A percentile compares a stretch with the other conserved stretches of the same genome.
Conservation (phyloP, 2,329 filamentous ascomycete species). For the Colletotrichum noveboracense region DNA sequence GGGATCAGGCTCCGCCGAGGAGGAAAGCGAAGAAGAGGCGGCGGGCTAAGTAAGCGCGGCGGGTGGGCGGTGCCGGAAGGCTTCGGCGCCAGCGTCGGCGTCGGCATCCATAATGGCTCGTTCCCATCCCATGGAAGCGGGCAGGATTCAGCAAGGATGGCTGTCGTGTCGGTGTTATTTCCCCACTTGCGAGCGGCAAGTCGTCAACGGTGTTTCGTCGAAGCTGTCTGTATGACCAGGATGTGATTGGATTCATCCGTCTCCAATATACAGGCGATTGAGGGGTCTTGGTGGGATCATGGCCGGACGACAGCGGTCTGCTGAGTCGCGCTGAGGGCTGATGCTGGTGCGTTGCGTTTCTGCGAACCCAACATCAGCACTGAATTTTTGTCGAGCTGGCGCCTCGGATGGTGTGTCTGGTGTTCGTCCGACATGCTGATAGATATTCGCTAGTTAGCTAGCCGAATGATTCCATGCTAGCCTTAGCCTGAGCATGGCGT, state of each 20-base stretch:
- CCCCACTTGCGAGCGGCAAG: not conserved
- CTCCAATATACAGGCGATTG: not conserved
- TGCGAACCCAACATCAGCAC: not conserved
- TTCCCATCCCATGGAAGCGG: not conserved
- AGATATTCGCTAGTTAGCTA: not conserved
- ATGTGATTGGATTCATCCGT: not conserved
- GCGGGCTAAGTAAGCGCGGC: not conserved
- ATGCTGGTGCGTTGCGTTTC: not conserved
- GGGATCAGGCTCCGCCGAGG: not conserved
- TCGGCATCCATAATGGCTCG: not conserved
- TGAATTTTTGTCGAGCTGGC: not conserved
- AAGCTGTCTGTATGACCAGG: not conserved
- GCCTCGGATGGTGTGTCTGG: not conserved
- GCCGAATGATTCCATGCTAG: not conserved
- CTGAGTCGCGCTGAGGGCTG: conserved; percentile 5
- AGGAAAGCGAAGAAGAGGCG: not conserved
- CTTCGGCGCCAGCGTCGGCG: not conserved
- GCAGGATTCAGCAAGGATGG: not conserved
- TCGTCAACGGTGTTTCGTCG: not conserved
- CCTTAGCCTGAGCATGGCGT: not conserved
- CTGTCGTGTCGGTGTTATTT: not conserved
- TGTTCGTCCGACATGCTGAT: not conserved
- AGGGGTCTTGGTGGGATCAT: conserved; percentile 12
- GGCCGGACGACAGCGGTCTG: not conserved
- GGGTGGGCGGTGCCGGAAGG: not conserved